These are phyloP conservation scores for Byssochlamys sp. DNA, from an alignment of 2,329 filamentous ascomycete genomes.

Conservation along the genomic window DNA sequence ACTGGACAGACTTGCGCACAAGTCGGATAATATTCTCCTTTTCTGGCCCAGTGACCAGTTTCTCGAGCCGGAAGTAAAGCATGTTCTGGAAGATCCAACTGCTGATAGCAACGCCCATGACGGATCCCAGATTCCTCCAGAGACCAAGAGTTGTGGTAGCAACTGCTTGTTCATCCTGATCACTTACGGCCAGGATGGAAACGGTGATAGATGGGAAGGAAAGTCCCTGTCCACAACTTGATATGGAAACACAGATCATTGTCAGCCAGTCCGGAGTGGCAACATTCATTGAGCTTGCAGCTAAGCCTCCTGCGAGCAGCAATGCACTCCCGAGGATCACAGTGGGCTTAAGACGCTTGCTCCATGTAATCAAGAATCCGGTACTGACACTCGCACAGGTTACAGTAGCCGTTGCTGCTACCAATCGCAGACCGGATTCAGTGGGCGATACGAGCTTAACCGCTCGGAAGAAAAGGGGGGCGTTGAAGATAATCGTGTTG, in stretches of 20 bases:
- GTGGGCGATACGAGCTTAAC: slow-evolving; percentile 62
- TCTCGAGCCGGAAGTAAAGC: slow-evolving; percentile 50
- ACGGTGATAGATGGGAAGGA: slow-evolving; percentile 57
- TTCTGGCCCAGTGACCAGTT: slow-evolving; percentile 49
- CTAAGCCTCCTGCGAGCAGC: slow-evolving; percentile 43
- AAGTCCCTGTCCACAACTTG: slow-evolving; percentile 53
- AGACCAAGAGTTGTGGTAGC: slow-evolving; percentile 61
- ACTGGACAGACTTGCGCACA: slow-evolving; percentile 43
- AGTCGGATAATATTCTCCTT: slow-evolving; percentile 45
- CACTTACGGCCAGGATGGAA: slow-evolving; percentile 50
- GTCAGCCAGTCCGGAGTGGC: slow-evolving; percentile 46
- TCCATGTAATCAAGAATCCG: slow-evolving; percentile 54
- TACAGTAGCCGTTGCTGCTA: slow-evolving; percentile 51
- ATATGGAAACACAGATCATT: slow-evolving; percentile 49
- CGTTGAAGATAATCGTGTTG: slow-evolving; percentile 57
- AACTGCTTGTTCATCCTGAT: slow-evolving; percentile 56
- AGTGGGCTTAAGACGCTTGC: slow-evolving; percentile 51
- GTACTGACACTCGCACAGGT: slow-evolving; percentile 48
- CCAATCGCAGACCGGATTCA: slow-evolving; percentile 60
- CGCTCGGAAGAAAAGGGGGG: slow-evolving; percentile 67
- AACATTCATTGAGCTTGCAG: slow-evolving; percentile 42
- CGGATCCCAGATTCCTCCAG: slow-evolving; percentile 61
- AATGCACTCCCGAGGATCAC: slow-evolving; percentile 43
- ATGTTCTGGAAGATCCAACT: slow-evolving; percentile 66
- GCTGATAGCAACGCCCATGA: slow-evolving; percentile 63